Conservation (phyloP, 768 basidiomycete genomes). For the Tricholomella constricta region DNA sequence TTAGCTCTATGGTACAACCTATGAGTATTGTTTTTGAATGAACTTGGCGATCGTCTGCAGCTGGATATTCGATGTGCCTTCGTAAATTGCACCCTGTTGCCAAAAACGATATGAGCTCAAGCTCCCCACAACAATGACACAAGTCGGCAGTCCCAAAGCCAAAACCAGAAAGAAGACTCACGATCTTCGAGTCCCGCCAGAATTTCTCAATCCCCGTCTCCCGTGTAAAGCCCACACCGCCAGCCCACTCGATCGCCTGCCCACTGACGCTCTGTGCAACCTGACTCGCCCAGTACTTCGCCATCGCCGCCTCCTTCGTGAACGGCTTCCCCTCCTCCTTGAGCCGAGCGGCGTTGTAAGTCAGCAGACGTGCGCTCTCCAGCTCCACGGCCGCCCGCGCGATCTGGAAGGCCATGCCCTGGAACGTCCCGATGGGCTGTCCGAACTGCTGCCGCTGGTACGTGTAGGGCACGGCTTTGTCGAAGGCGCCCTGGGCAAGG, state of each 20-base stretch:
- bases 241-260: constrained; percentile 94
- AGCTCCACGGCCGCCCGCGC: constrained; percentile 89
- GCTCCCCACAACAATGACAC: background rate
- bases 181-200: constrained; percentile 97
- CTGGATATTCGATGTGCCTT: constrained; percentile 98
- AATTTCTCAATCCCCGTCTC: constrained; percentile 97
- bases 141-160: no score
- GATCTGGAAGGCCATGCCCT: constrained; percentile 95
- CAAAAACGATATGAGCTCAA: constrained; percentile 3
- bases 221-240: constrained; percentile 89
- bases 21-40: constrained; percentile 84
- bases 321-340: constrained; percentile 90
- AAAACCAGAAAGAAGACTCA: constrained; percentile 47
- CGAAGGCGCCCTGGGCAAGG: constrained; percentile 95
- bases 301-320: constrained; percentile 96
- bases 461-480: constrained; percentile 93
- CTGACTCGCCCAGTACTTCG: constrained; percentile 89
- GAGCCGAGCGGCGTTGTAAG: constrained; percentile 94
- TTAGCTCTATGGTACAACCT: constrained; percentile 3
- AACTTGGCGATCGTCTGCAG: constrained; percentile 94
- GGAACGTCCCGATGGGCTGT: constrained; percentile 90
- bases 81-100: constrained; percentile 91
- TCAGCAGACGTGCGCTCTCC: constrained; percentile 85
- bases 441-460: constrained; percentile 95
- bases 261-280: constrained; percentile 90